Evolutionary conservation across 768 basidiomycete species (phyloP).

Genomic region (Russula lepida): DNA sequence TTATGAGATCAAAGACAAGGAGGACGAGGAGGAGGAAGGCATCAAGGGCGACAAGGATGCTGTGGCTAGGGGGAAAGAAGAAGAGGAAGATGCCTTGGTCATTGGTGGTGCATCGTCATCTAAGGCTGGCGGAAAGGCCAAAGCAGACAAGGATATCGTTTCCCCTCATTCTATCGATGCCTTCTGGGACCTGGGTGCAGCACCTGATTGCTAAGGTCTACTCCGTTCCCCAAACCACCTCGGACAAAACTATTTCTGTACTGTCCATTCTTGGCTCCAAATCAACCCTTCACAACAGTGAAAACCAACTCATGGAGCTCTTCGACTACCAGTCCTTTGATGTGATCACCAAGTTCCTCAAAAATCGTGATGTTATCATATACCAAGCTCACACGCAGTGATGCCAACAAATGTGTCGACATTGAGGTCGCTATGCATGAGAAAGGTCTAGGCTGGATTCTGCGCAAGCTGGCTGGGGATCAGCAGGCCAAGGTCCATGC

Average conservation of each 20-base stretch:
- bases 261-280: constrained; percentile 83
- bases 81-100: constrained; percentile 60
- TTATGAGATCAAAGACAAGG: constrained; percentile 77
- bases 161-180: constrained; percentile 89
- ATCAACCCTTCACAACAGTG: constrained; percentile 80
- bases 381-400: constrained; percentile 86
- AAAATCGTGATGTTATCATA: constrained; percentile 91
- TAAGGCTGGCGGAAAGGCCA: constrained; percentile 37
- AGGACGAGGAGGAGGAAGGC: constrained; percentile 64
- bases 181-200: constrained; percentile 99
- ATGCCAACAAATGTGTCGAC: constrained; percentile 83
- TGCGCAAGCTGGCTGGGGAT: constrained; percentile 80
- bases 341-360: constrained; percentile 81
- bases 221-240: constrained; percentile 88
- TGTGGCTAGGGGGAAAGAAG: constrained; percentile 43
- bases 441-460: constrained; percentile 93
- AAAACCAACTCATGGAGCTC: constrained; percentile 93
- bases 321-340: constrained; percentile 92
- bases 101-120: constrained; percentile 62
- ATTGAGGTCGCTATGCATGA: constrained; percentile 98
- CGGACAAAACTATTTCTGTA: constrained; percentile 81
- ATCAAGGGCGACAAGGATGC: constrained; percentile 39
- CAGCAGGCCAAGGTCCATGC: constrained; percentile 47
- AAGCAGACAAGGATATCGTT: constrained; percentile 68
- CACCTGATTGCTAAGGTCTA: constrained; percentile 87